Percentiles rank a stretch among this genome's conserved stretches.
phyloP scores from a whole-genome alignment of 768 basidiomycete species.

The Termitomyces heimii region DNA sequence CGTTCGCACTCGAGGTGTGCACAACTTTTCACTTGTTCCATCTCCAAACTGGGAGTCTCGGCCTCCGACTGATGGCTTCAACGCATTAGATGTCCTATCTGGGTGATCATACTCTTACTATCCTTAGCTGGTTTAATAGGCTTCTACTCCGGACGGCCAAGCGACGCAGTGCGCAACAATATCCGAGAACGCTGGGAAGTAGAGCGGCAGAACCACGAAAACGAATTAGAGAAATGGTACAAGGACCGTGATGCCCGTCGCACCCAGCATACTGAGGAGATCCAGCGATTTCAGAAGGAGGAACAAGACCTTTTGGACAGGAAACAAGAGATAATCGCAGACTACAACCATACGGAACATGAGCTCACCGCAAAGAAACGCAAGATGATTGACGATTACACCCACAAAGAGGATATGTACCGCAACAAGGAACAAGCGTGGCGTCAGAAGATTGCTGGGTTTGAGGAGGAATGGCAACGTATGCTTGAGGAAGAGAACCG shows the following conservation, averaged over 20 bases:
- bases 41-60: neutral
- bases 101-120: neutral
- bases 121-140: neutral
- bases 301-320: neutral
- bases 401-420: neutral
- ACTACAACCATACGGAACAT: neutral
- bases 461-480: conserved; percentile 4
- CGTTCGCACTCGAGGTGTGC: neutral
- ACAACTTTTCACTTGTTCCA: neutral
- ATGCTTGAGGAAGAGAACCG: conserved; percentile 3
- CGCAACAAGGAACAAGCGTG: neutral
- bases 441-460: neutral
- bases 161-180: neutral
- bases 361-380: neutral
- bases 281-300: neutral
- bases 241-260: neutral
- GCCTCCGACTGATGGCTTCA: neutral
- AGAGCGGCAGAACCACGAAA: neutral
- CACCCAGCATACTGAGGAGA: neutral
- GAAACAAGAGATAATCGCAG: neutral
- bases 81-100: neutral
- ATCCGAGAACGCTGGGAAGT: neutral
- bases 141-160: neutral
- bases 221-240: neutral
- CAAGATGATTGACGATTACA: neutral